Evolutionary conservation across 225 moss, liverwort and hornwort genomes (phyloP).

Genomic region (Rhytidiadelphus loreus): DNA sequence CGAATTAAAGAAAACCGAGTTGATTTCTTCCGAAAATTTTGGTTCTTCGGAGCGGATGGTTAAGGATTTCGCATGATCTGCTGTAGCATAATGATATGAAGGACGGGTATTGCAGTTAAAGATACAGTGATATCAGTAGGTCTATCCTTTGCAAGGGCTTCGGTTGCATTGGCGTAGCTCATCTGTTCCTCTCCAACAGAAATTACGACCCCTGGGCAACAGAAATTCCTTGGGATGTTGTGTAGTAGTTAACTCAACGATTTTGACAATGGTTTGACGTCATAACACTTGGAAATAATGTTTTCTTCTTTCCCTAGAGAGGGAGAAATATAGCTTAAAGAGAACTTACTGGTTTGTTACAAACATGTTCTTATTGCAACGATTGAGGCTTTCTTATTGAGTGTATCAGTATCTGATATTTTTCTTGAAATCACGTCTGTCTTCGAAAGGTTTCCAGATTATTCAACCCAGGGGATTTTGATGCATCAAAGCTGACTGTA

Average conservation of each 20-base stretch:
- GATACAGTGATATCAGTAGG: neutral
- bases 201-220: too few relatives aligned
- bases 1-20: neutral
- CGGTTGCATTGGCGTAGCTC: neutral
- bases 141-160: neutral
- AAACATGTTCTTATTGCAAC: neutral
- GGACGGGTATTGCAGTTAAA: neutral
- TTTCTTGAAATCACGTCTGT: neutral
- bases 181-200: neutral
- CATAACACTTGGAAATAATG: neutral
- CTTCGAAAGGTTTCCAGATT: slow-evolving; percentile 41
- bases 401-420: neutral
- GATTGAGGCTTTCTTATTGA: neutral
- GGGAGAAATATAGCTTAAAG: neutral
- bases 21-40: neutral
- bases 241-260: neutral
- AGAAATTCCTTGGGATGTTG: too few relatives aligned
- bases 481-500: slow-evolving; percentile 51
- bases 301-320: neutral
- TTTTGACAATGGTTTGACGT: neutral
- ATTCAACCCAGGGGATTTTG: slow-evolving; percentile 48
- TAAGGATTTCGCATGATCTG: neutral
- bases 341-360: neutral
- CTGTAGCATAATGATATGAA: neutral
- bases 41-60: neutral